Evolutionary conservation across 2,329 filamentous ascomycete species (phyloP), one percentile per base, ranked within the genome.

Genomic region (Hypoxylon sp.): DNA sequence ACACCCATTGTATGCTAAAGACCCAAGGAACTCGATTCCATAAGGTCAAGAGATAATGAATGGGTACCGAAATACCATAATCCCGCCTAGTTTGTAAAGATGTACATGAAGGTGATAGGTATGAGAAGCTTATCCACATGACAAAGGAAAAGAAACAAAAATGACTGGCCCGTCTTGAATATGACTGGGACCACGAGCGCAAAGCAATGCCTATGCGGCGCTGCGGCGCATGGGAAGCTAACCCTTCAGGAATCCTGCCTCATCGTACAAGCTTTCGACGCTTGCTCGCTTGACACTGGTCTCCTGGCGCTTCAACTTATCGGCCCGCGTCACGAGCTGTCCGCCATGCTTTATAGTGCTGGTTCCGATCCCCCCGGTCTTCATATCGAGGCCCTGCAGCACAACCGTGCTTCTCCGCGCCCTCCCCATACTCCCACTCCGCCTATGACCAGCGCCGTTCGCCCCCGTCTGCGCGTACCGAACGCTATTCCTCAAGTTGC

Each of bases 211-310:
- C 25, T 25, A 25, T 25, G 25, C 25, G 25, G 25, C 25, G 25
- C 25, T 25, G n/a, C n/a, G n/a, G 20, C 20, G 20, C 20, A 20
- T 13, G 10, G 33, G 33, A 37, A 60, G 53, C 14, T 72, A 71
- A 33, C 56, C 71, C 66, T 70, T 77, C 50, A 75, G 44, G 49
- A 77, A 75, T 35, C 73, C 72, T 50, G 74, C 68, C 10, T 71
- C 64, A 50, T 75, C 76, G 25, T 77, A 77, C 48, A 77, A 50
- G n/a, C 71, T 73, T 51, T 74, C 64, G 6, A 70, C 48, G 46
- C 70, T 74, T 42, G 33, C 37, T 10, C 67, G 56, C 48, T 60
- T 69, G 20, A 48, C 56, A 27, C 58, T 37, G 51, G 33, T 48
- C 31, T 71, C 64, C 37, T 65, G 54, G 25, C 55, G 55, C 58